Evolutionary conservation across 768 basidiomycete genomes (phyloP).

Genomic region (Serendipita vermifera): DNA sequence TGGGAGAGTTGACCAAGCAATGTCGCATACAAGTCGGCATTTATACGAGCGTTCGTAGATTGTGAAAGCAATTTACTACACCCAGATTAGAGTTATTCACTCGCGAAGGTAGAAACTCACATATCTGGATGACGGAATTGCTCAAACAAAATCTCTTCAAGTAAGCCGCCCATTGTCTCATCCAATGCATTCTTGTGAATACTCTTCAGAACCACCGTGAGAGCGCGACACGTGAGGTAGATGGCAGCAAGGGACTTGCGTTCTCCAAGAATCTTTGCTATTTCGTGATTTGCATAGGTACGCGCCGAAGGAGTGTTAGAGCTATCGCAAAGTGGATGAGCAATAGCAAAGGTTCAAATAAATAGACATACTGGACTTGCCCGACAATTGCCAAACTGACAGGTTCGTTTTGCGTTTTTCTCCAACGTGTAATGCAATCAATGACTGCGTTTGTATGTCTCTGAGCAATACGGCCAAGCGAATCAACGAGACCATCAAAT

Average conservation of each 20-base stretch:
- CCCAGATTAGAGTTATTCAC: conserved; percentile 14
- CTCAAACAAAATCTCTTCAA: conserved; percentile 85
- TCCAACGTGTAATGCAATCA: conserved; percentile 80
- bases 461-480: conserved; percentile 74
- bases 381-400: conserved; percentile 22
- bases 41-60: conserved; percentile 64
- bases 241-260: conserved; percentile 68
- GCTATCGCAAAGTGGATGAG: neutral
- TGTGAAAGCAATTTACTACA: conserved; percentile 40
- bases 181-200: conserved; percentile 61
- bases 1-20: conserved; percentile 76
- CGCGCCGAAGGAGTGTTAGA: conserved; percentile 6
- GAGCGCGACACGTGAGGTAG: conserved; percentile 80
- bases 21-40: conserved; percentile 70
- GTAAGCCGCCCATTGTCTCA: conserved; percentile 58
- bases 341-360: neutral
- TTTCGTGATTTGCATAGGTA: conserved; percentile 26
- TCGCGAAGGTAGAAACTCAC: conserved; percentile 11
- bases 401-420: conserved; percentile 54
- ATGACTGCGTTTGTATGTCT: conserved; percentile 74
- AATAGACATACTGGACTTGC: conserved; percentile 18
- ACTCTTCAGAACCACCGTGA: conserved; percentile 61
- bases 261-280: conserved; percentile 44
- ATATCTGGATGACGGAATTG: conserved; percentile 63
- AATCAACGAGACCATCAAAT: conserved; percentile 76